Conservation (phyloP, 257 asterid species). For the Ehretia macrophylla region DNA sequence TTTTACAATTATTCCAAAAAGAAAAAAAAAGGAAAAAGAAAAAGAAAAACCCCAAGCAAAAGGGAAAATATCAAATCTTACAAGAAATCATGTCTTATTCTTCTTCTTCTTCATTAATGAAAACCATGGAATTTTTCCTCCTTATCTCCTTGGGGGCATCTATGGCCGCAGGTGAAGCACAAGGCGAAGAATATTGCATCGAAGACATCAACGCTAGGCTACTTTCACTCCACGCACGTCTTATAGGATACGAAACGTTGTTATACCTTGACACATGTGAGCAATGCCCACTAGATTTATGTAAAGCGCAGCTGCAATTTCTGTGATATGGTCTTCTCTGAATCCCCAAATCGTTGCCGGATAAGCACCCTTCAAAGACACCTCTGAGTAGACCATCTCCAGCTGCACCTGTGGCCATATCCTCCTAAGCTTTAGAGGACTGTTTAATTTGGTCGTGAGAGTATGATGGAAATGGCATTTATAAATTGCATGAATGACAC, state of each 20-base stretch:
- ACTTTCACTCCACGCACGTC: constrained; percentile 67
- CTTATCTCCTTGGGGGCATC: constrained; percentile 22
- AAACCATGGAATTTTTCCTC: constrained; percentile 31
- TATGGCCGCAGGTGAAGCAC: constrained; percentile 33
- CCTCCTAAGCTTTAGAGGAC: background rate
- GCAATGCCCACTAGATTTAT: constrained; percentile 41
- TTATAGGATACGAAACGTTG: constrained; percentile 43
- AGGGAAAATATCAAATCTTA: constrained; percentile 7
- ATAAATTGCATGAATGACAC: too few relatives aligned
- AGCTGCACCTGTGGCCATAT: constrained; percentile 58
- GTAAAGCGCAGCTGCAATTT: constrained; percentile 66
- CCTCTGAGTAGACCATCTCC: constrained; percentile 55
- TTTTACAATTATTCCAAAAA: background rate
- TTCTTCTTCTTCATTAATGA: constrained; percentile 24
- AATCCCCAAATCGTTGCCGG: constrained; percentile 46
- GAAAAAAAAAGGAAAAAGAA: background rate
- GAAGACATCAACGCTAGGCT: constrained; percentile 33
- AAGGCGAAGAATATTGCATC: constrained; percentile 26
- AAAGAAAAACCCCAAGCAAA: background rate
- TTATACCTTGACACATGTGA: constrained; percentile 29
- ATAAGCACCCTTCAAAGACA: constrained; percentile 49
- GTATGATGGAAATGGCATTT: background rate
- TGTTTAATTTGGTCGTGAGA: background rate
- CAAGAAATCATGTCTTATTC: background rate
- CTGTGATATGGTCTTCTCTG: constrained; percentile 67